Percentiles rank a stretch among this genome's conserved stretches.
Evolutionary conservation across 768 basidiomycete species (phyloP).

Genomic region (Lepiota venenata): DNA sequence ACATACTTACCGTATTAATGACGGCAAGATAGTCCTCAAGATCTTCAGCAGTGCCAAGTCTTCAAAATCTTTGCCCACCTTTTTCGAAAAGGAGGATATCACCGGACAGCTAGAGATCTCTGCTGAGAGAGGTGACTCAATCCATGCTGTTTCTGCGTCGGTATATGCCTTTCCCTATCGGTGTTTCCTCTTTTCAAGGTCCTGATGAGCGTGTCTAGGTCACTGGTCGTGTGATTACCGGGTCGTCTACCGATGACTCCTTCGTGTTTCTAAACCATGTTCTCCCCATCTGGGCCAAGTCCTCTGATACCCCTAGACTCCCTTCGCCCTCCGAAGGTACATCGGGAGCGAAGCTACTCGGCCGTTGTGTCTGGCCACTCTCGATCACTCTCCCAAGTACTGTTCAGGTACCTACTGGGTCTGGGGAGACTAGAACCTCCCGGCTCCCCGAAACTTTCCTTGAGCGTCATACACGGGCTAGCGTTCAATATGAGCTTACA

Average conservation of each 20-base stretch:
- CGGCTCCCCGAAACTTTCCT: constrained; percentile 51
- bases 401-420: constrained; percentile 32
- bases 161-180: constrained; percentile 25
- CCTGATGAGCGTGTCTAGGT: constrained; percentile 27
- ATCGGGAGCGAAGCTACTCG: constrained; percentile 39
- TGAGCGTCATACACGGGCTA: constrained; percentile 45
- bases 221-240: constrained; percentile 50
- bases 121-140: constrained; percentile 50
- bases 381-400: constrained; percentile 43
- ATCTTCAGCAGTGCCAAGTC: constrained; percentile 51
- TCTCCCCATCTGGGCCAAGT: constrained; percentile 48
- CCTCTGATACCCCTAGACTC: constrained; percentile 33
- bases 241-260: constrained; percentile 37
- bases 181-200: background rate
- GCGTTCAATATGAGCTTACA: constrained; percentile 49
- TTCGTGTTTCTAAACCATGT: constrained; percentile 42
- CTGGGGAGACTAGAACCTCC: constrained; percentile 35
- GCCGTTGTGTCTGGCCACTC: constrained; percentile 45
- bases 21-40: constrained; percentile 41
- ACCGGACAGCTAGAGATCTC: constrained; percentile 42
- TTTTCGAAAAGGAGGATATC: constrained; percentile 53
- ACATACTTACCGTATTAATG: constrained; percentile 39
- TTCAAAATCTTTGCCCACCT: constrained; percentile 45
- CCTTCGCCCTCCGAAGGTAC: constrained; percentile 39
- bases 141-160: constrained; percentile 41